Base-by-base conservation (phyloP, 495 filamentous ascomycete genomes). In the Apodospora peruviana region DNA sequence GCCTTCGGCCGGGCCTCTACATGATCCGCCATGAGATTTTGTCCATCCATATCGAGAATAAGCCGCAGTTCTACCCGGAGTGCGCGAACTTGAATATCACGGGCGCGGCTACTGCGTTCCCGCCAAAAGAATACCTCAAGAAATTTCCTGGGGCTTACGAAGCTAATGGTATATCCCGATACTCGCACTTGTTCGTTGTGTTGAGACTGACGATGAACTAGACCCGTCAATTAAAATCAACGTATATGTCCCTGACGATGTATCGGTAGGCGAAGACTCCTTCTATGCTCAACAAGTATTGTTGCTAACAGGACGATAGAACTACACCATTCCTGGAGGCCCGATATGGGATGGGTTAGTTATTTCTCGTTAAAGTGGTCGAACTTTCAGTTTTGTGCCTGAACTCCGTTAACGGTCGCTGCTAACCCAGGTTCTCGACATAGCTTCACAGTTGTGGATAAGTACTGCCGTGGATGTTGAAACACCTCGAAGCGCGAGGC, bases 21-120 rank as follows among this genome's bases (percentile, higher is more conserved):
- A 50, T 82, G 38, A 68, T 80, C 25, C 51, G 77, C 40, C 78
- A 82, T 46, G 78, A 82, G 54, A 70, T 80, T 19, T 51, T 80
- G 34, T 73, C 70, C 5, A 69, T 81, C 5, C 77, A 80, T 44
- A 67, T 80, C 29, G 72, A 65, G 48, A 64, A 72, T 35, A 69
- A 60, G 50, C 76, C 77, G 3, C 77, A 81, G 64, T 82, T 76
- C 49, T 80, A 81, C 53, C 71, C 73, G 12, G 73, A 79, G 50
- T 82, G 77, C 38, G 78, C 72, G 4, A 76, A 80, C 53, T 50
- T 82, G 41, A 68, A 71, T 19, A 62, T 81, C 10, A 67, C 60
- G n/a, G 72, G 73, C 5, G 66, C 48, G 0, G 76, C 70, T 0
- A 64, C 55, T 5, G 63, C 54, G 12, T 32, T 67, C n/a, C 73